A percentile compares a stretch with the other conserved stretches of the same genome.
Conservation (phyloP, 495 filamentous ascomycete genomes). For the Penicillium turbatum region DNA sequence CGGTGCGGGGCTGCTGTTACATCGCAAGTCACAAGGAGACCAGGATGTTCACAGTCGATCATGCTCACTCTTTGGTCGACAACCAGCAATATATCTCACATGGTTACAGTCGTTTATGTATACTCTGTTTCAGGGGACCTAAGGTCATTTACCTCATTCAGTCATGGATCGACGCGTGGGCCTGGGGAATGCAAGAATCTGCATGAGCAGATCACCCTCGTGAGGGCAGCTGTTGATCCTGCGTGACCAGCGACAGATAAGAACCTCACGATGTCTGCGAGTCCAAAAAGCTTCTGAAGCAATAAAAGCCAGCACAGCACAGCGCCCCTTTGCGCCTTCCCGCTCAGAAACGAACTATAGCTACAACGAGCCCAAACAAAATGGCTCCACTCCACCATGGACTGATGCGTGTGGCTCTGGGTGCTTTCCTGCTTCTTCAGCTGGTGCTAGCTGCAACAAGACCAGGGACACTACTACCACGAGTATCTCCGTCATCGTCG, state of each 20-base stretch:
- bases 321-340: background rate
- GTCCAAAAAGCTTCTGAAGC: background rate
- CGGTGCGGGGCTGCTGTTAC: background rate
- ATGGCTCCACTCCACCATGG: conserved; percentile 6
- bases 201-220: conserved; percentile 1
- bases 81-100: background rate
- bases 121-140: background rate
- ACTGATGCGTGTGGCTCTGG: conserved; percentile 11
- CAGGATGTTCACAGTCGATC: background rate
- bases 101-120: background rate
- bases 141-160: background rate
- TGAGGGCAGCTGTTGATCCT: background rate
- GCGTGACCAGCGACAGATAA: background rate
- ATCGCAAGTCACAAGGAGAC: background rate
- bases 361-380: background rate
- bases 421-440: conserved; percentile 14
- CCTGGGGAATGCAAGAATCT: background rate
- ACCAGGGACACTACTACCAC: background rate
- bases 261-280: background rate
- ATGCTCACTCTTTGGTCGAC: background rate
- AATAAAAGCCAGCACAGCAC: background rate
- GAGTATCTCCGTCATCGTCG: conserved; percentile 5
- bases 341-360: background rate
- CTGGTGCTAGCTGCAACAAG: conserved; percentile 1
- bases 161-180: conserved; percentile 13